Base-by-base conservation (phyloP, 352 stramenopile species). In the Globisporangium camurandrum region DNA sequence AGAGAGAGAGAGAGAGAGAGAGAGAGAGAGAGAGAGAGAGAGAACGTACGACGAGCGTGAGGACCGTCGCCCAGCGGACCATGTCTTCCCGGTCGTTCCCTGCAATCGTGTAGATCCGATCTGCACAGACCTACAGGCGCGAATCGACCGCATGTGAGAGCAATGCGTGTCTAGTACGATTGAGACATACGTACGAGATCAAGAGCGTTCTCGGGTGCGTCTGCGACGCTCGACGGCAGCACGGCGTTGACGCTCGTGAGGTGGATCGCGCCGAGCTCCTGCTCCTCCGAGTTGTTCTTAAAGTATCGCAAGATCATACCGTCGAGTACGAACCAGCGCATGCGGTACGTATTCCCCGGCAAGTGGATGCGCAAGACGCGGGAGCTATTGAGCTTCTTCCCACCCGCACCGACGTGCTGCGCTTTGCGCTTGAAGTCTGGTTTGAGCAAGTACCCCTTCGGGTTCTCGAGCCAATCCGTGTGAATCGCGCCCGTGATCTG, bases 251-350 rank as follows among this genome's bases (percentile, higher is more conserved):
- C 84, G 2, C 76, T 90, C 41, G 84, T 78, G 41, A 94, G 56
- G 63, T 94, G 84, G 59, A 94, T 92, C 36, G 84, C 78, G n/a
- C 84, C 84, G 19, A 94, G 69, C 51, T 94, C 84, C 54, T 91
- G 79, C 49, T 94, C 84, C 55, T 94, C 84, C n/a, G 59, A 76
- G 57, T 84, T 81, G 45, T 66, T 92, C 59, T 91, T 91, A 46
- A 93, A 94, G 60, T 94, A 94, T 9, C 80, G 79, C 54, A 94
- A 54, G 39, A 93, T 90, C 81, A 94, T 91, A 41, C 84, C 81
- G 49, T 94, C 84, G 28, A 94, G 69, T 49, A 93, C 84, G 62
- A 94, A 94, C 84, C 84, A 94, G 10, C 84, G 64, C 51, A 84
- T 75, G 38, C 82, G 63, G 57, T 93, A 94, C 43, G 81, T 71